Evolutionary conservation across 1,139 yeast species (phyloP).

Genomic region (Candida sp.): DNA sequence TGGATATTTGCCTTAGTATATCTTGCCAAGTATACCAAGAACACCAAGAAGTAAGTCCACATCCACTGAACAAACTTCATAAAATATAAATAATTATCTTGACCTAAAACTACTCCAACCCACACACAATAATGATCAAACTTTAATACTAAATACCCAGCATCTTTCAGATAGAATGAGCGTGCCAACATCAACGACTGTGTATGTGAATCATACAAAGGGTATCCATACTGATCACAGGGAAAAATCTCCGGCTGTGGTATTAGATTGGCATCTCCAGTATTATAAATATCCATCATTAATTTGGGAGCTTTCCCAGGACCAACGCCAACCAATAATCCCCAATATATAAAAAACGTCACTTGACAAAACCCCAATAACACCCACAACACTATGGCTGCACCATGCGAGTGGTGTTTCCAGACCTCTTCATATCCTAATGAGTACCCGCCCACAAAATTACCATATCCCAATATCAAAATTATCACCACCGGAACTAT

Average conservation of each 20-base stretch:
- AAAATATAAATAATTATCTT: slow-evolving; percentile 50
- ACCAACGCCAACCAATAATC: slow-evolving; percentile 20
- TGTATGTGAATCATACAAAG: slow-evolving; percentile 57
- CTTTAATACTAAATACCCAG: slow-evolving; percentile 46
- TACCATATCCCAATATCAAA: slow-evolving; percentile 25
- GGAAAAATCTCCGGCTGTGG: slow-evolving; percentile 48
- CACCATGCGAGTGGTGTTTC: slow-evolving; percentile 24
- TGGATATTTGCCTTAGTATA: slow-evolving; percentile 22
- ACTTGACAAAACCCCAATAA: slow-evolving; percentile 24
- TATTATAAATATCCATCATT: slow-evolving; percentile 25
- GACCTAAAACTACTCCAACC: slow-evolving; percentile 59
- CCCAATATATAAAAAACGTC: slow-evolving; percentile 29
- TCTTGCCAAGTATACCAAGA: slow-evolving; percentile 20
- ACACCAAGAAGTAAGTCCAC: slow-evolving; percentile 25
- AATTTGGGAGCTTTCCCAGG: slow-evolving; percentile 31
- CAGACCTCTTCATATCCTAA: slow-evolving; percentile 37
- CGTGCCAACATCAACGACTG: slow-evolving; percentile 52
- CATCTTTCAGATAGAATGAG: slow-evolving; percentile 51
- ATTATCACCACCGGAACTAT: slow-evolving; percentile 21
- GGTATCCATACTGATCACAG: slow-evolving; percentile 60
- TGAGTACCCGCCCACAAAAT: slow-evolving; percentile 30
- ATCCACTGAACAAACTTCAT: slow-evolving; percentile 43
- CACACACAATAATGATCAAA: slow-evolving; percentile 70
- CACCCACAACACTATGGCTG: slow-evolving; percentile 35
- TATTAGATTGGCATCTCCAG: slow-evolving; percentile 10